A percentile compares a stretch with the other conserved stretches of the same genome.
Conservation (phyloP, 2,329 filamentous ascomycete species). For the Elsinoe ampelina region DNA sequence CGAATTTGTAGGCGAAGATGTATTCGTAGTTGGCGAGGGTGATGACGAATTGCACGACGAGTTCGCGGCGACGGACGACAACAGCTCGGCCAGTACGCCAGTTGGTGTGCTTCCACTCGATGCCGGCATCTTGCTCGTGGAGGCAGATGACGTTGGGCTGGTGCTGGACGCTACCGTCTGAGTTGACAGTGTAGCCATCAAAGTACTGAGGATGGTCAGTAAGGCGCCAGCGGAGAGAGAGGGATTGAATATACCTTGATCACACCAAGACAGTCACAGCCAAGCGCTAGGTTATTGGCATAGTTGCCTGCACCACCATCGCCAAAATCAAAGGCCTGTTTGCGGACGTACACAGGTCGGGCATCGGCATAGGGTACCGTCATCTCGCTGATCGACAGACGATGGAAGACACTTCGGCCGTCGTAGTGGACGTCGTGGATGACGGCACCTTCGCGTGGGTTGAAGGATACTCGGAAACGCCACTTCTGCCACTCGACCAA, state of each 20-base stretch:
- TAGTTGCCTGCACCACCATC: conserved; percentile 56
- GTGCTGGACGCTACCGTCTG: conserved; percentile 44
- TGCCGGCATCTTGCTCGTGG: conserved; percentile 61
- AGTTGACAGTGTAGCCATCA: conserved; percentile 44
- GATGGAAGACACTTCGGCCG: conserved; percentile 55
- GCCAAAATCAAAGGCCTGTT: conserved; percentile 62
- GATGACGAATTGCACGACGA: conserved; percentile 59
- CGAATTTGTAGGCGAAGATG: conserved; percentile 55
- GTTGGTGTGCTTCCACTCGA: conserved; percentile 63
- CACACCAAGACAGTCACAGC: conserved; percentile 57
- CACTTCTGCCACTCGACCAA: conserved; percentile 41
- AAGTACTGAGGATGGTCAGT: conserved; percentile 37
- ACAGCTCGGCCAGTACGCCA: conserved; percentile 54
- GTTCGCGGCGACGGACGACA: conserved; percentile 51
- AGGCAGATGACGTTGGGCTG: conserved; percentile 55
- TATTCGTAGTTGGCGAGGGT: conserved; percentile 66
- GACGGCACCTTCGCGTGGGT: conserved; percentile 59
- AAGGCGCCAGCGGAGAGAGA: background rate
- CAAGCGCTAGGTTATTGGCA: conserved; percentile 57
- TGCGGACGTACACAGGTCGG: conserved; percentile 54
- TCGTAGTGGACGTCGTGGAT: conserved; percentile 63
- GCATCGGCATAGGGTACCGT: conserved; percentile 34
- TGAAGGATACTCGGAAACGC: conserved; percentile 59
- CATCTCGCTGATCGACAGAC: conserved; percentile 61
- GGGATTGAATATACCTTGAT: conserved; percentile 19